Conservation (phyloP, 2,329 filamentous ascomycete species). For the Rhynchosporium graminicola region DNA sequence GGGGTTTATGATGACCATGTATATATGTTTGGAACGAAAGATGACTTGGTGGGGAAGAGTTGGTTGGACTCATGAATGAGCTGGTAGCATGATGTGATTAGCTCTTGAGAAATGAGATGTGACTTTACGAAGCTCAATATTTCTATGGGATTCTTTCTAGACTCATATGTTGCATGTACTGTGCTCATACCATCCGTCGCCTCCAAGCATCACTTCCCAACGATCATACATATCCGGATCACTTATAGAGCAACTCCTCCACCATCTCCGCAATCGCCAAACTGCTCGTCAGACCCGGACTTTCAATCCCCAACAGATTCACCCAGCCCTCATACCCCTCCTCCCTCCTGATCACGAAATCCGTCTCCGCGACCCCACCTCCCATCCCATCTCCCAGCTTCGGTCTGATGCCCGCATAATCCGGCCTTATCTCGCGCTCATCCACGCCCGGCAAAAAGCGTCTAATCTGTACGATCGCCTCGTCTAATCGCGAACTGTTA, state of each 20-base stretch:
- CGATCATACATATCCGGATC: too few species aligned
- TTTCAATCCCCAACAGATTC: slow-evolving; percentile 91
- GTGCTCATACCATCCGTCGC: too few species aligned
- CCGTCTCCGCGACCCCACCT: slow-evolving; percentile 68
- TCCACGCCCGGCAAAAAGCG: slow-evolving; percentile 78
- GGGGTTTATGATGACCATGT: too few species aligned
- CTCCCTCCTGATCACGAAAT: slow-evolving; percentile 80
- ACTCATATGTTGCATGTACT: too few species aligned
- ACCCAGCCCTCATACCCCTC: slow-evolving; percentile 80
- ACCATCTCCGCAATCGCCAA: slow-evolving; percentile 86
- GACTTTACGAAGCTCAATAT: too few species aligned
- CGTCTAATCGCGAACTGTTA: slow-evolving; percentile 60
- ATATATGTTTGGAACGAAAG: too few species aligned
- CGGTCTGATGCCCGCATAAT: slow-evolving; percentile 90
- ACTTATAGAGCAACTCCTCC: slow-evolving; percentile 38
- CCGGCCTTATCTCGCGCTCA: slow-evolving; percentile 63
- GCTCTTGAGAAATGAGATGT: too few species aligned
- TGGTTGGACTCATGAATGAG: too few species aligned
- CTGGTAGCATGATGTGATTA: too few species aligned
- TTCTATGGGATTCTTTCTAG: too few species aligned
- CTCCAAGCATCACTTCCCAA: neutral
- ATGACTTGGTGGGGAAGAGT: too few species aligned
- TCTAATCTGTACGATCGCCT: slow-evolving; percentile 73
- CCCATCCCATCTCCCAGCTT: slow-evolving; percentile 72
- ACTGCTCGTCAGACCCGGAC: slow-evolving; percentile 83